Evolutionary conservation across 257 asterid genomes (phyloP).

Genomic region (Solanum pennellii): DNA sequence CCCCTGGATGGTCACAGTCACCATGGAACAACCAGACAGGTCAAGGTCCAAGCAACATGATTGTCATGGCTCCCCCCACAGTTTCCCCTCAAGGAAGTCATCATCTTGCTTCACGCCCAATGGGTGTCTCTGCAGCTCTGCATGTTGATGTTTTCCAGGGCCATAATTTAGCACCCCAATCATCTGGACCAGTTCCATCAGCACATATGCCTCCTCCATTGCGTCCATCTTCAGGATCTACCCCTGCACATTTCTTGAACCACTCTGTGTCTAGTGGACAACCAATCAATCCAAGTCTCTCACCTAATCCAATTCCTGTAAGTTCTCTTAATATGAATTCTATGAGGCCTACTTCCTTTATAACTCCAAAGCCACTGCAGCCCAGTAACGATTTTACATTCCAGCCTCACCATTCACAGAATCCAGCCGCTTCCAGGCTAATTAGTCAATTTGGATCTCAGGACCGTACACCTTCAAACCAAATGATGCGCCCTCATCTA

Average conservation of each 20-base stretch:
- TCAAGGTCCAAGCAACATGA: conserved; percentile 21
- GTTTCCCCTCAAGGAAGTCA: conserved; percentile 22
- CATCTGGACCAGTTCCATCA: conserved; percentile 23
- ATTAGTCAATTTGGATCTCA: conserved; percentile 25
- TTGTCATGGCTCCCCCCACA: conserved; percentile 9
- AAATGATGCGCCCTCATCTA: conserved; percentile 27
- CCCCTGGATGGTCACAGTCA: conserved; percentile 28
- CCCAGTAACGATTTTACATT: conserved; percentile 67
- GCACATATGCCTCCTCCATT: conserved; percentile 18
- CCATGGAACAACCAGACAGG: conserved; percentile 18
- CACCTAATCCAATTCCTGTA: conserved; percentile 26
- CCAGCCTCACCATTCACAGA: conserved; percentile 58
- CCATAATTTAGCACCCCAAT: neutral
- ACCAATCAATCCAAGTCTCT: conserved; percentile 11
- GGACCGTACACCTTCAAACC: conserved; percentile 26
- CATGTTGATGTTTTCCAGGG: conserved; percentile 14
- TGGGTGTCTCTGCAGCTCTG: conserved; percentile 13
- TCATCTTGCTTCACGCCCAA: conserved; percentile 21
- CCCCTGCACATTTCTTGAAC: conserved; percentile 3
- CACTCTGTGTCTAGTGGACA: conserved; percentile 2
- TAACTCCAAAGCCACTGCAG: conserved; percentile 46
- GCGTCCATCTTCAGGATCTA: conserved; percentile 15
- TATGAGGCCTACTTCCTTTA: conserved; percentile 21
- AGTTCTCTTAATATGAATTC: conserved; percentile 25
- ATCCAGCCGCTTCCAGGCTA: conserved; percentile 30